Conservation (phyloP, 148 eudicot species). For the Diospyros kaki region DNA sequence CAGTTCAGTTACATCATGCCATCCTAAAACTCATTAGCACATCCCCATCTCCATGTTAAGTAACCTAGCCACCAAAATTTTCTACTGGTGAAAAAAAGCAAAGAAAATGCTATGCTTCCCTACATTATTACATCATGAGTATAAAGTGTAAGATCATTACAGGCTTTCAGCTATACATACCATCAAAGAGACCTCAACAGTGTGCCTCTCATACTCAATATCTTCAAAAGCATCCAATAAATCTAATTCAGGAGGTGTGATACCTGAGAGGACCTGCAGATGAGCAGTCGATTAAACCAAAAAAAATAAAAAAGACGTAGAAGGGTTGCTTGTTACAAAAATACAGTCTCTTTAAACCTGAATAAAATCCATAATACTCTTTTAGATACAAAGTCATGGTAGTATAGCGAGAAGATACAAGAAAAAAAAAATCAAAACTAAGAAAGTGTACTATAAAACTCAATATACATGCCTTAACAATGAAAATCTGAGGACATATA, state of each 20-base stretch:
- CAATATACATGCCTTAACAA: too few species aligned
- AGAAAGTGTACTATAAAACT: too few species aligned
- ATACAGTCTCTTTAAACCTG: too few species aligned
- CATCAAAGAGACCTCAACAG: slow-evolving; percentile 28
- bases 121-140: too few species aligned
- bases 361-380: too few species aligned
- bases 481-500: too few species aligned
- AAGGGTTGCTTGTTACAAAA: not conserved
- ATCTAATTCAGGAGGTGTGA: slow-evolving; percentile 24
- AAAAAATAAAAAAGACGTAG: not conserved
- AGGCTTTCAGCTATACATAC: slow-evolving; percentile 21
- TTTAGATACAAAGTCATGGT: too few species aligned
- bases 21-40: not conserved
- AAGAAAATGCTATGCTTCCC: not conserved
- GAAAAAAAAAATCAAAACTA: too few species aligned
- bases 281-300: not conserved
- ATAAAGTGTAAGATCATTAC: not conserved
- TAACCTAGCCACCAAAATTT: not conserved
- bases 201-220: slow-evolving; percentile 26
- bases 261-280: slow-evolving; percentile 27
- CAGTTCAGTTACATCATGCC: not conserved
- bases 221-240: slow-evolving; percentile 31
- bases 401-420: too few species aligned
- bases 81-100: not conserved
- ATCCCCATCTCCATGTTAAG: not conserved